These are phyloP conservation scores for Spirogloea muscicola DNA, from an alignment of 139 green algal species.

Conservation along the genomic window DNA sequence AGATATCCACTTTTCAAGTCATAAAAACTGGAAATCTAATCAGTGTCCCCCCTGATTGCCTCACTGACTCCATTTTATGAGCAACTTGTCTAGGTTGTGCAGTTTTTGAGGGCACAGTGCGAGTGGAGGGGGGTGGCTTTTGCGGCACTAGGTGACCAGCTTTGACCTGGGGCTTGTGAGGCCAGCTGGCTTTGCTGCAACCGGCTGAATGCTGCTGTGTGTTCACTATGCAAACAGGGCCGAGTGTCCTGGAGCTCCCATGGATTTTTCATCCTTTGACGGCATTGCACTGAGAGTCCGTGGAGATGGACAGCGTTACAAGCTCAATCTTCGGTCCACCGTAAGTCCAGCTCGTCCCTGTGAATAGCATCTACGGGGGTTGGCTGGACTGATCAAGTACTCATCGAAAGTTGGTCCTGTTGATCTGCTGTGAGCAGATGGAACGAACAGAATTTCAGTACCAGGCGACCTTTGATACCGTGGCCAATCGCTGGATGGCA, in stretches of 20 bases:
- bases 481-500: conserved; percentile 7
- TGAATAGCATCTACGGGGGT: no score
- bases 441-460: conserved; percentile 11
- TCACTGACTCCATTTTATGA: no score
- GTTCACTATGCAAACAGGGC: no score
- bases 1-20: no score
- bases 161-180: no score
- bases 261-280: conserved; percentile 28
- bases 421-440: not conserved
- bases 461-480: conserved; percentile 25
- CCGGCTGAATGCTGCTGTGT: no score
- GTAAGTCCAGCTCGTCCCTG: no score
- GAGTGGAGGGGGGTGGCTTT: conserved; percentile 37
- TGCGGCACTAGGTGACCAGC: not conserved
- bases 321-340: conserved; percentile 75
- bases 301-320: conserved; percentile 78
- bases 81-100: conserved; percentile 11
- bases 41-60: no score
- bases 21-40: no score
- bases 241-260: not conserved
- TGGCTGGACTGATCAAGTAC: no score
- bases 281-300: conserved; percentile 58
- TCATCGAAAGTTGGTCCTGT: not conserved
- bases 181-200: no score
- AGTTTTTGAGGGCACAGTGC: conserved; percentile 29